These are phyloP conservation scores for Claviceps citrina DNA, from an alignment of 2,329 filamentous ascomycete genomes.

Conservation along the genomic window DNA sequence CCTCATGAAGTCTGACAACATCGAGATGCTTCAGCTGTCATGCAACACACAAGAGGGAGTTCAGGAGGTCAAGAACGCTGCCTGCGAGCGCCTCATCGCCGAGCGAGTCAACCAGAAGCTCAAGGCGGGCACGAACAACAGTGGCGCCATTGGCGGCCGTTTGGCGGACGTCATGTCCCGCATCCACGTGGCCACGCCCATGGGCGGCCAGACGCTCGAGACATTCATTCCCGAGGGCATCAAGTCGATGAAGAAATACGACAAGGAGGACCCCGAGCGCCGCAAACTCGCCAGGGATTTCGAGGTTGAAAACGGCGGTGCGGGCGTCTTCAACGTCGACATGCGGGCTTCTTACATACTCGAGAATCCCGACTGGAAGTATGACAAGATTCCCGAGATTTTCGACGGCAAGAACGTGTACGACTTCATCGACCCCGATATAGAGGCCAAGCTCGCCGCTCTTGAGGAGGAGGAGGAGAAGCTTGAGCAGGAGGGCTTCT, in stretches of 20 bases:
- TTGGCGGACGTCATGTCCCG: conserved; percentile 81
- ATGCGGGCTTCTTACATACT: conserved; percentile 78
- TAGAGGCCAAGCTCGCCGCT: conserved; percentile 79
- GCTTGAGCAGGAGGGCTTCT: conserved; percentile 81
- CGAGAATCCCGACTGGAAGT: conserved; percentile 82
- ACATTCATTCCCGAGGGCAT: conserved; percentile 77
- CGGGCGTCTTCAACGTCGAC: conserved; percentile 91
- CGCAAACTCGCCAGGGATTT: conserved; percentile 69
- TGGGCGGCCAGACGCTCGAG: conserved; percentile 64
- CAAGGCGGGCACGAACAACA: conserved; percentile 70
- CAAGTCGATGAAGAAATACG: conserved; percentile 72
- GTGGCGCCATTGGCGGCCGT: conserved; percentile 62
- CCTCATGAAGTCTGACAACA: conserved; percentile 72
- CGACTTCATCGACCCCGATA: conserved; percentile 94
- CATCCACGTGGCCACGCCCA: conserved; percentile 92
- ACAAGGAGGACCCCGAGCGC: conserved; percentile 76
- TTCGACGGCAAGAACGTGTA: conserved; percentile 94
- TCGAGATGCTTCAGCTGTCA: conserved; percentile 83
- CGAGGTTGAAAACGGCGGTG: conserved; percentile 82
- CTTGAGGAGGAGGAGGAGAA: conserved; percentile 93
- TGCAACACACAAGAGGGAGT: conserved; percentile 93
- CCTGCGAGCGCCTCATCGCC: conserved; percentile 82
- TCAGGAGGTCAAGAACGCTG: conserved; percentile 86
- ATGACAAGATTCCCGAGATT: conserved; percentile 88
- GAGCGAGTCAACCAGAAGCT: conserved; percentile 91